Percentiles rank a stretch among this genome's conserved stretches.
Evolutionary conservation across 768 basidiomycete species (phyloP).

Genomic region (Naematelia aurantialba): DNA sequence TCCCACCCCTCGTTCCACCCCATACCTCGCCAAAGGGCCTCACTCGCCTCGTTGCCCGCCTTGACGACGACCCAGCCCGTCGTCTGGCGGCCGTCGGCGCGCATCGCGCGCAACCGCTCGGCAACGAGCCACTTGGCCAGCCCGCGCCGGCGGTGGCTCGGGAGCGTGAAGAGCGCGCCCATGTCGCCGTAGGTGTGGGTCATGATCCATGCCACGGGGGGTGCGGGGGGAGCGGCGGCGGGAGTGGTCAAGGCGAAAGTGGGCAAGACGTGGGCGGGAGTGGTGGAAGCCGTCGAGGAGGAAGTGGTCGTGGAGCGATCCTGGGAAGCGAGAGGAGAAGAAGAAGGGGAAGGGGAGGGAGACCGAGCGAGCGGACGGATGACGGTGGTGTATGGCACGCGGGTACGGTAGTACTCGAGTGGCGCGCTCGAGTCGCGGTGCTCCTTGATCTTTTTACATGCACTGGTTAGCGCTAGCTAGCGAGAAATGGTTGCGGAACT

Average conservation of each 20-base stretch:
- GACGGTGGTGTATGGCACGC: background rate
- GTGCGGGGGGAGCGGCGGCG: background rate
- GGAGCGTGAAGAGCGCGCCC: background rate
- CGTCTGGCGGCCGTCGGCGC: background rate
- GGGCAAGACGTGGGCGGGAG: background rate
- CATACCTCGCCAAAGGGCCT: background rate
- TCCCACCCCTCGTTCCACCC: background rate
- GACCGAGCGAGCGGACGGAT: background rate
- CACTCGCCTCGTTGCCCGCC: background rate
- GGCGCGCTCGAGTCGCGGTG: background rate
- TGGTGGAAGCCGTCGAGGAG: background rate
- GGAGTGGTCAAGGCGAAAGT: background rate
- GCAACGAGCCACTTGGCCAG: background rate
- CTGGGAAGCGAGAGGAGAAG: too few relatives aligned
- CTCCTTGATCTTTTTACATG: background rate
- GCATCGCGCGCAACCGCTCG: background rate
- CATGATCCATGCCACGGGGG: background rate
- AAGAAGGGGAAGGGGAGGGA: too few relatives aligned
- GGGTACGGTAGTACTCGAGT: background rate
- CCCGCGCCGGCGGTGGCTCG: background rate
- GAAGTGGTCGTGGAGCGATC: background rate
- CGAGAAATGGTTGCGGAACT: too few relatives aligned
- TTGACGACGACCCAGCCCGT: background rate
- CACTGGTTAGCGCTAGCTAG: background rate
- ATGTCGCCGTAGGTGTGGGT: background rate